A percentile compares a stretch with the other conserved stretches of the same genome.
These are phyloP conservation scores for Tulasnella calospora DNA, from an alignment of 768 basidiomycete species.

Conservation along the genomic window DNA sequence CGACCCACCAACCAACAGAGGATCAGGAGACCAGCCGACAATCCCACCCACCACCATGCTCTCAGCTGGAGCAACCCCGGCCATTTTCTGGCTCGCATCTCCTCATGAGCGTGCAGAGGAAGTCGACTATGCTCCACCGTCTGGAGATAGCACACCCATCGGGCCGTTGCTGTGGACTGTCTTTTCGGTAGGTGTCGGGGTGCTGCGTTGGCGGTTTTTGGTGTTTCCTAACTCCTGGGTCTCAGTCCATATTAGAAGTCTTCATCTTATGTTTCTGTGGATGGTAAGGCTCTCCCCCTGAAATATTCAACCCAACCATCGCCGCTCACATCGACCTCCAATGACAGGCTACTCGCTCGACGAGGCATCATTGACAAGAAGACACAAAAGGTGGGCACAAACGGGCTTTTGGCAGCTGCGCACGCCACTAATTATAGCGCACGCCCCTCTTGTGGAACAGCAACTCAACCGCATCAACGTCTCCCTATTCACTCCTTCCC, in stretches of 20 bases:
- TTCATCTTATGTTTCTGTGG: slow-evolving; percentile 81
- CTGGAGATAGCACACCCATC: slow-evolving; percentile 35
- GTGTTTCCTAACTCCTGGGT: neutral
- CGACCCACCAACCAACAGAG: neutral
- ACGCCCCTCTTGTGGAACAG: slow-evolving; percentile 38
- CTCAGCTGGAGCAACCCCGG: neutral
- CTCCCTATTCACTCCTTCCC: slow-evolving; percentile 80
- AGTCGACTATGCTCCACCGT: neutral
- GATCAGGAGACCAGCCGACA: neutral
- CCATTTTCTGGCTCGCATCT: slow-evolving; percentile 4
- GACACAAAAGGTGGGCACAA: slow-evolving; percentile 67
- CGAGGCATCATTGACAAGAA: slow-evolving; percentile 81
- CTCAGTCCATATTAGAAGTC: slow-evolving; percentile 82
- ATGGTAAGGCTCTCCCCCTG: slow-evolving; percentile 36
- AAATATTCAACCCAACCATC: neutral
- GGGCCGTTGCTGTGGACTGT: slow-evolving; percentile 51
- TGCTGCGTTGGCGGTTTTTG: slow-evolving; percentile 18
- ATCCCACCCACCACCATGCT: neutral
- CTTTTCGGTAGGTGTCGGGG: slow-evolving; percentile 46
- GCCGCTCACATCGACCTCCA: neutral
- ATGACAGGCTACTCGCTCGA: slow-evolving; percentile 56
- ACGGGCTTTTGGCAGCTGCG: neutral
- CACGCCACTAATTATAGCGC: neutral
- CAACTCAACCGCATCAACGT: slow-evolving; percentile 79
- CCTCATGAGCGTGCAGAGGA: neutral